These are phyloP conservation scores for Eucalyptus globulus DNA, from an alignment of 345 rosid species.

Conservation along the genomic window DNA sequence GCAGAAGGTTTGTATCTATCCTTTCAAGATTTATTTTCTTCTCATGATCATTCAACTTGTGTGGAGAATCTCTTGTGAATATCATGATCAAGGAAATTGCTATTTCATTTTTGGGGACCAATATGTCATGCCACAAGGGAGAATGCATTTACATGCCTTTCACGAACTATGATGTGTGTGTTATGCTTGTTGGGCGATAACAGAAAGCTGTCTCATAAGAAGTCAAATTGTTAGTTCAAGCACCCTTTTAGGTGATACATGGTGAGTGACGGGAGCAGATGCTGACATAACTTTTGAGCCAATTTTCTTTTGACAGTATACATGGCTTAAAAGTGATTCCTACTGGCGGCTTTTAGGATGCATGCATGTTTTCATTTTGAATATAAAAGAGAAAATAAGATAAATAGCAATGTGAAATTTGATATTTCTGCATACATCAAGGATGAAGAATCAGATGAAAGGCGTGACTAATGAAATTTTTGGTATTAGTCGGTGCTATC, in stretches of 20 bases:
- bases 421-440: background rate
- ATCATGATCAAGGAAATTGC: background rate
- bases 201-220: background rate
- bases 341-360: background rate
- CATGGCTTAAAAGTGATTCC: background rate
- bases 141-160: background rate
- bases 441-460: background rate
- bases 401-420: background rate
- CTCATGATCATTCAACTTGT: background rate
- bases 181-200: background rate
- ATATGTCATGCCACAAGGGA: background rate
- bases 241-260: background rate
- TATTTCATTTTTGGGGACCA: background rate
- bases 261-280: background rate
- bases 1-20: constrained; percentile 69
- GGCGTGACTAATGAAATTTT: background rate
- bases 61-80: background rate
- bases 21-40: background rate
- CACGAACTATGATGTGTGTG: background rate
- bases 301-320: background rate
- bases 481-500: background rate
- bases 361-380: background rate
- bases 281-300: background rate
- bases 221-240: background rate
- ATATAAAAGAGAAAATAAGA: background rate